Percentiles rank a stretch among this genome's conserved stretches.
Evolutionary conservation across 2,329 filamentous ascomycete species (phyloP).

Genomic region (Cercospora sojina): DNA sequence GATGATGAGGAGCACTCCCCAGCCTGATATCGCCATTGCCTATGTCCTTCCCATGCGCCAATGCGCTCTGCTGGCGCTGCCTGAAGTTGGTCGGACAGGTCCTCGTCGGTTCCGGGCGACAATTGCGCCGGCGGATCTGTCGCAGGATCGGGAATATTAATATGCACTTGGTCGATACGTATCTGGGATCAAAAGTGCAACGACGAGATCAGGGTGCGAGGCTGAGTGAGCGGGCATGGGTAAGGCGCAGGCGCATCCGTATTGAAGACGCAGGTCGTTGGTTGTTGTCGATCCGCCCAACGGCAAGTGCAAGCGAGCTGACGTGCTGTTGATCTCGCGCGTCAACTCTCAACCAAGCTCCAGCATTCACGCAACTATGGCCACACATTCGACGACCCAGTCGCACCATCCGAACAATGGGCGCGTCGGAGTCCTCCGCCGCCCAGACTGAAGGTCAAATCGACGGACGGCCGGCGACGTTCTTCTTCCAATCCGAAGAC

Average conservation of each 20-base stretch:
- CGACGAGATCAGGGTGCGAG: not conserved
- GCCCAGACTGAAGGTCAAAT: slow-evolving; percentile 28
- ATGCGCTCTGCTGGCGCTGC: slow-evolving; percentile 5
- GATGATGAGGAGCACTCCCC: slow-evolving; percentile 71
- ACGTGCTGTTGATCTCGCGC: not conserved
- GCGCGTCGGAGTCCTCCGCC: slow-evolving; percentile 23
- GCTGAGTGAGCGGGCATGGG: not conserved
- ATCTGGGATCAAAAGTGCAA: not conserved
- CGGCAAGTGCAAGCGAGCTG: slow-evolving; percentile 7
- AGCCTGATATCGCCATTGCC: slow-evolving; percentile 33
- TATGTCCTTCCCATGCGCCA: slow-evolving; percentile 11
- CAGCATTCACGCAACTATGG: not conserved
- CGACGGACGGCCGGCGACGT: slow-evolving; percentile 31
- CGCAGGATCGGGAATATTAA: not conserved
- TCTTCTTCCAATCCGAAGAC: slow-evolving; percentile 29
- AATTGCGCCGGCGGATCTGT: not conserved
- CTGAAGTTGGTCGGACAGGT: not conserved
- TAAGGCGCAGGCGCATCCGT: not conserved
- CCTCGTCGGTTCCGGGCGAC: not conserved
- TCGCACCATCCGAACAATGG: slow-evolving; percentile 19
- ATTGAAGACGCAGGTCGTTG: slow-evolving; percentile 1
- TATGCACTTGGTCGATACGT: not conserved
- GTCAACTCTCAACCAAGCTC: not conserved
- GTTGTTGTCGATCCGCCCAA: not conserved
- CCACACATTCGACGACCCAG: not conserved